Evolutionary conservation across 129 eudicot species (phyloP).

Genomic region (Lactuca sativa): DNA sequence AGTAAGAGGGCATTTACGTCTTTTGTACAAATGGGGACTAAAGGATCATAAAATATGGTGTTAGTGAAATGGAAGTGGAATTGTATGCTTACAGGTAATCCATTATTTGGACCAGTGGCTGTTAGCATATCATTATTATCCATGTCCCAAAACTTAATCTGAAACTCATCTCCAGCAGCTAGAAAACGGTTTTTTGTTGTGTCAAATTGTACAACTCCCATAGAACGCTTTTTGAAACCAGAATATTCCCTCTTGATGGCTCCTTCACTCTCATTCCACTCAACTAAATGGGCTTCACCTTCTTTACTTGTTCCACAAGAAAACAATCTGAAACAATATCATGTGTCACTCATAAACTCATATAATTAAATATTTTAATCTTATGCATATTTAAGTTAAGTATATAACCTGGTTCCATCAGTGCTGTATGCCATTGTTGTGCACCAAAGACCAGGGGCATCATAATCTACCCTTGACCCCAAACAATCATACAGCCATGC

Average conservation of each 20-base stretch:
- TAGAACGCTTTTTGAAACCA: conserved; percentile 73
- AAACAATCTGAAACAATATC: conserved; percentile 53
- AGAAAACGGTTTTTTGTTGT: conserved; percentile 74
- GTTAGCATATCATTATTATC: conserved; percentile 63
- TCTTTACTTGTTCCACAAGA: conserved; percentile 94
- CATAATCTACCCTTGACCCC: conserved; percentile 84
- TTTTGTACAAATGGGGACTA: too few relatives aligned
- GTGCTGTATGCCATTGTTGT: conserved; percentile 83
- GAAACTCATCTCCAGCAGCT: conserved; percentile 89
- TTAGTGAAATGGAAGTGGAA: not conserved
- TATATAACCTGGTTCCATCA: conserved; percentile 72
- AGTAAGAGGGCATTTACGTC: too few relatives aligned
- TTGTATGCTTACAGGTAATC: conserved; percentile 65
- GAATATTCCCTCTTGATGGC: conserved; percentile 71
- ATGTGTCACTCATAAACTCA: not conserved
- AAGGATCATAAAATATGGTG: not conserved
- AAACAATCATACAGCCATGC: conserved; percentile 86
- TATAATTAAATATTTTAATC: not conserved
- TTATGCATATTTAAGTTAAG: conserved; percentile 17
- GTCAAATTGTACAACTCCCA: conserved; percentile 86
- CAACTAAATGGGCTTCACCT: conserved; percentile 84
- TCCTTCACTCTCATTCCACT: conserved; percentile 96
- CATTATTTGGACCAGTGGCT: conserved; percentile 63
- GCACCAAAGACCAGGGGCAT: conserved; percentile 89
- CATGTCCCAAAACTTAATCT: conserved; percentile 89